Percentiles rank a stretch among this genome's conserved stretches.
Evolutionary conservation across 495 filamentous ascomycete genomes (phyloP).

Genomic region (Trichodelitschia bisporula): DNA sequence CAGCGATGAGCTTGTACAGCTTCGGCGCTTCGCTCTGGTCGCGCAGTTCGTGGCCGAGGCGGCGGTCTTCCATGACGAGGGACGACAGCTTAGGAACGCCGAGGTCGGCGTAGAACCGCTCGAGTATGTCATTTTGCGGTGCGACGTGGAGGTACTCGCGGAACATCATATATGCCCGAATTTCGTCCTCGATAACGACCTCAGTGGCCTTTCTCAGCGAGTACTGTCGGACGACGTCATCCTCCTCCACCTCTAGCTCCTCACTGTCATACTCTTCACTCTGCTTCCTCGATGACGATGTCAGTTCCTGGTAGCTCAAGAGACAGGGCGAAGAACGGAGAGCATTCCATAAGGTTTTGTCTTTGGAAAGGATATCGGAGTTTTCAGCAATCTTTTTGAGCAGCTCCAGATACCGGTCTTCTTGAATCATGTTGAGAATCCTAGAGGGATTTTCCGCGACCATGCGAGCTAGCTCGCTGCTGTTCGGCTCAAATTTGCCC

Average conservation of each 20-base stretch:
- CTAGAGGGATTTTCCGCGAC: constrained; percentile 55
- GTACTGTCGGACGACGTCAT: constrained; percentile 52
- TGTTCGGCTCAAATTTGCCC: constrained; percentile 74
- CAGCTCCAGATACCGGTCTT: constrained; percentile 66
- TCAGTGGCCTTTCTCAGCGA: constrained; percentile 40
- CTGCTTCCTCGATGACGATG: constrained; percentile 15
- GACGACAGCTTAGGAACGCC: constrained; percentile 31
- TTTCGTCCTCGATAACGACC: constrained; percentile 68
- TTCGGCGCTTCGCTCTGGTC: constrained; percentile 29
- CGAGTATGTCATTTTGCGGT: constrained; percentile 66
- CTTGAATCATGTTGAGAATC: constrained; percentile 49
- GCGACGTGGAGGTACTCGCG: constrained; percentile 56
- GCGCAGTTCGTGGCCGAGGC: constrained; percentile 23
- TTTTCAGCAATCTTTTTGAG: constrained; percentile 54
- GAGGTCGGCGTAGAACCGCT: constrained; percentile 53
- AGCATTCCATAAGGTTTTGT: constrained; percentile 47
- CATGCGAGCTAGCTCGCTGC: constrained; percentile 53
- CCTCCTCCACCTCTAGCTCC: constrained; percentile 30
- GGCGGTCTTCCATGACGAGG: constrained; percentile 34
- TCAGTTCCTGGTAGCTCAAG: constrained; percentile 52
- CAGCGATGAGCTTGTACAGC: constrained; percentile 54
- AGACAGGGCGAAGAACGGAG: constrained; percentile 59
- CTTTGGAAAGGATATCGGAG: constrained; percentile 38
- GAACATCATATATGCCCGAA: constrained; percentile 63
- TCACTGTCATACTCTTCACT: constrained; percentile 21